Evolutionary conservation across 208 protist genomes (phyloP).

Genomic region (Crithidia fasciculata): DNA sequence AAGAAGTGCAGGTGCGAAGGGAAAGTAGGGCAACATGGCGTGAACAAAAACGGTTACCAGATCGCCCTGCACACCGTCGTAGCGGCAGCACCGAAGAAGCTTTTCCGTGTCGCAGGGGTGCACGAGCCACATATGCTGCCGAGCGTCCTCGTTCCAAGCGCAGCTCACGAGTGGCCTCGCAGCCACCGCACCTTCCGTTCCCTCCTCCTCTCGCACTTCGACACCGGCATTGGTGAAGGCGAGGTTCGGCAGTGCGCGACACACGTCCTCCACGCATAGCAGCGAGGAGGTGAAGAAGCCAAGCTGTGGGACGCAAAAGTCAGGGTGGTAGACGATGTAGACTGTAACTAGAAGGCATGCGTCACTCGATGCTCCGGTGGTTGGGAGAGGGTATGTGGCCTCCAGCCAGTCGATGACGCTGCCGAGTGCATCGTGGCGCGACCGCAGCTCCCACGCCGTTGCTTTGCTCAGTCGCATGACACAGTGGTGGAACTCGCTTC

Average conservation of each 20-base stretch:
- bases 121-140: slow-evolving; percentile 51
- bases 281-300: slow-evolving; percentile 40
- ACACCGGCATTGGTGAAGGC: slow-evolving; percentile 8
- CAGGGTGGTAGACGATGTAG: slow-evolving; percentile 25
- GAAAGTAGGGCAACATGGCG: slow-evolving; percentile 31
- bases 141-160: slow-evolving; percentile 51
- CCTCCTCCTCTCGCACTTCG: background rate
- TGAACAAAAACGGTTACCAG: slow-evolving; percentile 50
- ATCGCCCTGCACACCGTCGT: slow-evolving; percentile 32
- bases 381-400: slow-evolving; percentile 11
- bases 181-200: background rate
- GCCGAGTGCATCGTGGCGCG: slow-evolving; percentile 3
- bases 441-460: slow-evolving; percentile 20
- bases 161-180: slow-evolving; percentile 34
- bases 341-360: slow-evolving; percentile 7
- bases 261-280: slow-evolving; percentile 26
- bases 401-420: slow-evolving; percentile 12
- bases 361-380: background rate
- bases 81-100: slow-evolving; percentile 28
- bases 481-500: slow-evolving; percentile 6
- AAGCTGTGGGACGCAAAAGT: slow-evolving; percentile 41
- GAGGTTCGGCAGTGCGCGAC: slow-evolving; percentile 26
- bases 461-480: background rate
- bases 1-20: slow-evolving; percentile 13
- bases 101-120: slow-evolving; percentile 66